Percentiles rank a stretch among this genome's conserved stretches.
phyloP scores from a whole-genome alignment of 2,329 filamentous ascomycete species.

The Plenodomus lindquistii region DNA sequence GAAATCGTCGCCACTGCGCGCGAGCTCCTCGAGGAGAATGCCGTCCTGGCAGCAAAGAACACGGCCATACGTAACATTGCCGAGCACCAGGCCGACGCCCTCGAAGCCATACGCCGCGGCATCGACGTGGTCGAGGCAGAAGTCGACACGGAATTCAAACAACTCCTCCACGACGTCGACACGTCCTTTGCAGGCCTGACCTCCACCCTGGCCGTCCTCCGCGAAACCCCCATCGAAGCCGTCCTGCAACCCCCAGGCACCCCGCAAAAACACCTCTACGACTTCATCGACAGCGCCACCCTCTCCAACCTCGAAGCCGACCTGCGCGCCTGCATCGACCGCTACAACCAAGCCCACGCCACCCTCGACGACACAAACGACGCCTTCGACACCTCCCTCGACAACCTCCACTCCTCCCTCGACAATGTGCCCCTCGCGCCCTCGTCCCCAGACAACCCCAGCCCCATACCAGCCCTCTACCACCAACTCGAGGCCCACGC shows the following conservation, averaged over 20 bases:
- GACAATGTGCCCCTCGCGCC: constrained; percentile 38
- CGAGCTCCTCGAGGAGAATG: constrained; percentile 74
- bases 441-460: constrained; percentile 32
- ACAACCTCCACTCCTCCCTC: constrained; percentile 41
- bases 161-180: constrained; percentile 68
- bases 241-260: constrained; percentile 60
- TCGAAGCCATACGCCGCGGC: constrained; percentile 50
- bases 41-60: constrained; percentile 65
- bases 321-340: constrained; percentile 71
- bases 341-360: constrained; percentile 70
- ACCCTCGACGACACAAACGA: constrained; percentile 57
- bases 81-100: constrained; percentile 49
- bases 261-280: constrained; percentile 64
- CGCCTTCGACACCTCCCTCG: constrained; percentile 75
- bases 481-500: constrained; percentile 70
- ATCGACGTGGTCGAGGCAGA: constrained; percentile 48
- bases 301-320: constrained; percentile 68
- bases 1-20: constrained; percentile 80
- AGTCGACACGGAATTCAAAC: constrained; percentile 52
- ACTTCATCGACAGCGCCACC: constrained; percentile 75
- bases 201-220: constrained; percentile 67
- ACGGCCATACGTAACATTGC: constrained; percentile 48
- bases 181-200: constrained; percentile 66
- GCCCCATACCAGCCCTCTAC: constrained; percentile 53
- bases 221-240: constrained; percentile 66